Evolutionary conservation across 352 stramenopile species (phyloP).

Genomic region (Phytophthora vignae): DNA sequence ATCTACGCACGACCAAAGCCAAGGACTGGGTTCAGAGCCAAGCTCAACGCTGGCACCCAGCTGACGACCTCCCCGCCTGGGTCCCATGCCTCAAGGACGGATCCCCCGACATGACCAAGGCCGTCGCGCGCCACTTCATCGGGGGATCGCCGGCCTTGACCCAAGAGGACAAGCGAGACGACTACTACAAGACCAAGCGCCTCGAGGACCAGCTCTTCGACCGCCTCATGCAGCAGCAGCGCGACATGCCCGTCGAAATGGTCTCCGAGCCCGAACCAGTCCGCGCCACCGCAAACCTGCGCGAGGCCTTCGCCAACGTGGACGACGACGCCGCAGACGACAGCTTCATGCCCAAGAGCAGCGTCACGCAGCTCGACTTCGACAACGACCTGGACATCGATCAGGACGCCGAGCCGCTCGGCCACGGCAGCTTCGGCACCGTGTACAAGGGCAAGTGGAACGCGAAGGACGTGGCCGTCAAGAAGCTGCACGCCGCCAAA

Average conservation of each 20-base stretch:
- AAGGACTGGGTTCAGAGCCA: constrained; percentile 43
- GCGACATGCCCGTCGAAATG: constrained; percentile 17
- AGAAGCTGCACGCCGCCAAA: constrained; percentile 45
- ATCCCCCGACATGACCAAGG: constrained; percentile 39
- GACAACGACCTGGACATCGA: constrained; percentile 31
- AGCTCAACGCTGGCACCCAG: constrained; percentile 32
- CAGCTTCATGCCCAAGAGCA: constrained; percentile 25
- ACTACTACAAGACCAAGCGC: constrained; percentile 37
- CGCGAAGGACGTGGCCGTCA: constrained; percentile 37
- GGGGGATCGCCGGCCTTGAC: constrained; percentile 22
- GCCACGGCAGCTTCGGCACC: constrained; percentile 39
- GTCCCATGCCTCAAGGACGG: constrained; percentile 41
- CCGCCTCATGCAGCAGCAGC: constrained; percentile 24
- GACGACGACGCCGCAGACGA: constrained; percentile 9
- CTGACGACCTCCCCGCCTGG: constrained; percentile 31
- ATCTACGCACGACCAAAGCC: constrained; percentile 32
- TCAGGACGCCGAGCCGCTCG: constrained; percentile 20
- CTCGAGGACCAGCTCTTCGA: constrained; percentile 22
- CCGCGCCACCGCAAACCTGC: constrained; percentile 20
- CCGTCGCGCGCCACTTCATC: constrained; percentile 37
- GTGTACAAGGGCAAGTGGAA: constrained; percentile 37
- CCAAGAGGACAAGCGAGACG: constrained; percentile 23
- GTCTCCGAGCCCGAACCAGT: constrained; percentile 27
- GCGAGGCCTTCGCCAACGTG: constrained; percentile 26
- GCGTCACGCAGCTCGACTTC: constrained; percentile 36